phyloP scores from a whole-genome alignment of 306 rosid species.

The Hylodesmum podocarpum region DNA sequence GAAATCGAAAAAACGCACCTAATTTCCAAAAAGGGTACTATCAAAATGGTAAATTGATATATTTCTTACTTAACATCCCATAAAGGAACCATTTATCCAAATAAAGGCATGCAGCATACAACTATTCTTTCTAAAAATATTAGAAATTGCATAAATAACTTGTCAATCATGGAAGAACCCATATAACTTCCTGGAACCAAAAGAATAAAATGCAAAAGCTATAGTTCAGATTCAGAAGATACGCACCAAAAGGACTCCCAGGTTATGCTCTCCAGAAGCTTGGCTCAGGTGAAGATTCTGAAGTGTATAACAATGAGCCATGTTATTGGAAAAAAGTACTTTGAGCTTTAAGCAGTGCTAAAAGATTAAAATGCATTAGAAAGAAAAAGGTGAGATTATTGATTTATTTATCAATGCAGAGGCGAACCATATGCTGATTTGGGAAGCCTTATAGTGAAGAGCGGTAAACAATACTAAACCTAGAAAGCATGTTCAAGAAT shows the following conservation, averaged over 20 bases:
- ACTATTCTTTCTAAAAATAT: not conserved
- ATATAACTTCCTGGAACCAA: not conserved
- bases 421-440: conserved; percentile 1
- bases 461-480: not conserved
- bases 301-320: conserved; percentile 32
- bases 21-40: conserved; percentile 8
- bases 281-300: conserved; percentile 58
- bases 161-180: not conserved
- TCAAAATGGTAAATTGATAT: conserved; percentile 9
- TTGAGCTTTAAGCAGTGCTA: conserved; percentile 14
- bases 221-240: conserved; percentile 19
- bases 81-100: conserved; percentile 4
- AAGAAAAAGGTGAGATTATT: not conserved
- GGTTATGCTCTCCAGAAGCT: conserved; percentile 58
- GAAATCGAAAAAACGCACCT: conserved; percentile 90
- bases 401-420: not conserved
- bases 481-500: conserved; percentile 22
- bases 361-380: not conserved
- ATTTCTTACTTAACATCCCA: not conserved
- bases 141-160: not conserved
- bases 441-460: conserved; percentile 8
- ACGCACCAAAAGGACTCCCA: conserved; percentile 92
- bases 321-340: not conserved
- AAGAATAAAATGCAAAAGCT: not conserved
- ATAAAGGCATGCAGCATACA: not conserved